Evolutionary conservation across 2,329 filamentous ascomycete species (phyloP).

Genomic region (Trichoderma guizhouense): DNA sequence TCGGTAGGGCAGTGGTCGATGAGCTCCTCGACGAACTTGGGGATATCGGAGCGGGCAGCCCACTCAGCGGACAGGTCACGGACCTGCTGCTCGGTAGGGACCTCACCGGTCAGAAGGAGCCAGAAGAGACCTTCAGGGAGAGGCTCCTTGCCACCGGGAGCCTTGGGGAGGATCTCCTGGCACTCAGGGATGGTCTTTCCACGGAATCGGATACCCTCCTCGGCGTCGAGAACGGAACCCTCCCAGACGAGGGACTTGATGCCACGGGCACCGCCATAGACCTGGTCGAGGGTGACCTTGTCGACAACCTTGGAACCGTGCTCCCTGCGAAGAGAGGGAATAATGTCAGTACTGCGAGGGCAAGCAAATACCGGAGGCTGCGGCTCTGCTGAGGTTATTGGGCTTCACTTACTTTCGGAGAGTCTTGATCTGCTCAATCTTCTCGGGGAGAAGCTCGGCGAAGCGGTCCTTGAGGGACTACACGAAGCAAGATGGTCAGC

Average conservation of each 20-base stretch:
- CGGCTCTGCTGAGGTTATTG: constrained; percentile 21
- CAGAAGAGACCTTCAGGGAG: constrained; percentile 99
- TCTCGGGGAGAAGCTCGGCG: constrained; percentile 88
- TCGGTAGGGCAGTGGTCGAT: constrained; percentile 99
- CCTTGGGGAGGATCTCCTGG: constrained; percentile 96
- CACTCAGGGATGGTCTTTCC: constrained; percentile 99
- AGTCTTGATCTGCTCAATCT: constrained; percentile 99
- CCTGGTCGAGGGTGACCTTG: constrained; percentile 98
- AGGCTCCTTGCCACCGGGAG: constrained; percentile 92
- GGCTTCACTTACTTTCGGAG: constrained; percentile 74
- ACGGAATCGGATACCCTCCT: constrained; percentile 99
- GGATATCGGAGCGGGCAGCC: constrained; percentile 94
- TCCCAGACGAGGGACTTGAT: constrained; percentile 99
- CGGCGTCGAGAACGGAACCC: constrained; percentile 93
- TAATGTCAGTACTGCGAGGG: constrained; percentile 21
- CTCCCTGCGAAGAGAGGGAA: constrained; percentile 56
- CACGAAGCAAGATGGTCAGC: constrained; percentile 17
- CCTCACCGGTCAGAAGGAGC: constrained; percentile 97
- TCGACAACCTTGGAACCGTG: constrained; percentile 93
- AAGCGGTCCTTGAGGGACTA: constrained; percentile 98
- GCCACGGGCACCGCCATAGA: constrained; percentile 97
- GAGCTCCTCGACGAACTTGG: constrained; percentile 98
- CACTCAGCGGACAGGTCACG: constrained; percentile 97
- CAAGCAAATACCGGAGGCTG: neutral
- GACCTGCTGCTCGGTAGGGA: constrained; percentile 96